These are phyloP conservation scores for Phytopythium montanum DNA, from an alignment of 352 stramenopile species.

Conservation along the genomic window DNA sequence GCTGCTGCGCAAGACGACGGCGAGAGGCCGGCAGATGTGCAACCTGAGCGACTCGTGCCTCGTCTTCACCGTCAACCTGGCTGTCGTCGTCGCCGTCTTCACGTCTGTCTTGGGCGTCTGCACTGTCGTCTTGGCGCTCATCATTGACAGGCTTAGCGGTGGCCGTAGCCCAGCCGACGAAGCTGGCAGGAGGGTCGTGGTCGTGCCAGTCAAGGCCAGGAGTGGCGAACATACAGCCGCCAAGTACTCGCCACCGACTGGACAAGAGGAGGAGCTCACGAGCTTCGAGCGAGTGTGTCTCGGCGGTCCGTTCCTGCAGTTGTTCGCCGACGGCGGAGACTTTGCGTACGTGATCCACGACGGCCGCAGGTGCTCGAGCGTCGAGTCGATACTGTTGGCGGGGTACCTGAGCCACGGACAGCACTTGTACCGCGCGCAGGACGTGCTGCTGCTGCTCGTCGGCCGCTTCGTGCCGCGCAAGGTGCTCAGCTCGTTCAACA, in stretches of 20 bases:
- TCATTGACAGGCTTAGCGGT: not conserved
- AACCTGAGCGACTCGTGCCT: constrained; percentile 23
- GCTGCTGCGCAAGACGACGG: constrained; percentile 16
- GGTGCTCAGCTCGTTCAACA: constrained; percentile 23
- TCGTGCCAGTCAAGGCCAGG: not conserved
- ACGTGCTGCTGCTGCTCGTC: constrained; percentile 16
- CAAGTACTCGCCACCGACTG: not conserved
- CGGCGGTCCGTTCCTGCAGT: constrained; percentile 9
- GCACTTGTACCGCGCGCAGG: constrained; percentile 14
- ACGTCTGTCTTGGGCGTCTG: constrained; percentile 14
- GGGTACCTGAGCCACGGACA: constrained; percentile 18
- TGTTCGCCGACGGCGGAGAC: constrained; percentile 18
- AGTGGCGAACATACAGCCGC: no score
- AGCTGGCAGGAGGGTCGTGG: not conserved
- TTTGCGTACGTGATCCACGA: constrained; percentile 14
- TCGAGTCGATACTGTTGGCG: constrained; percentile 12
- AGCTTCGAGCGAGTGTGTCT: constrained; percentile 19
- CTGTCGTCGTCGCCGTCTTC: constrained; percentile 16
- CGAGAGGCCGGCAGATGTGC: constrained; percentile 18
- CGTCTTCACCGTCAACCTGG: constrained; percentile 22
- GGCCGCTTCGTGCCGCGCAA: constrained; percentile 14
- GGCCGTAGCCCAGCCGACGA: not conserved
- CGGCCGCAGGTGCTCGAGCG: constrained; percentile 9
- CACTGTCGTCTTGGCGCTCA: constrained; percentile 5
- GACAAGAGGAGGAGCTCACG: constrained; percentile 6